These are phyloP conservation scores for Naumovozyma castellii DNA, from an alignment of 805 yeast genomes.

Conservation along the genomic window DNA sequence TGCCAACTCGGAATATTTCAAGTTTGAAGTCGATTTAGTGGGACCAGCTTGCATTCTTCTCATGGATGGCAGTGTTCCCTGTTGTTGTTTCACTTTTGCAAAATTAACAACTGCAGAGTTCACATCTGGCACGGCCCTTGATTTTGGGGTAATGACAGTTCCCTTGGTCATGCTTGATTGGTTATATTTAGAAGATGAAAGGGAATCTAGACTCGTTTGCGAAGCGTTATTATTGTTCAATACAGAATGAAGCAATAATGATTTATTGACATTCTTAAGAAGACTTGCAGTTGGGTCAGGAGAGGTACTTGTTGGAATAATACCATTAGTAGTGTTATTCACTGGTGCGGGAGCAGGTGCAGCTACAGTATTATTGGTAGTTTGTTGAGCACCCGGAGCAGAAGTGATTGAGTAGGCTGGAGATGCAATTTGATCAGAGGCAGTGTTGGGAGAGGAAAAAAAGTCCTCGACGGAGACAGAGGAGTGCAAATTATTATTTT, in stretches of 20 bases:
- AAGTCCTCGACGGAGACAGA: constrained; percentile 45
- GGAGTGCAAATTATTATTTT: constrained; percentile 12
- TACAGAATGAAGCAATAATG: constrained; percentile 18
- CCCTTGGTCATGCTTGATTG: constrained; percentile 9
- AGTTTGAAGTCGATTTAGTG: neutral
- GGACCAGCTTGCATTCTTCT: constrained; percentile 20
- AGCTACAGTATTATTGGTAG: neutral
- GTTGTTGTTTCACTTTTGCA: constrained; percentile 23
- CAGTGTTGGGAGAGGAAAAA: constrained; percentile 30
- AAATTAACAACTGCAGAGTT: constrained; percentile 24
- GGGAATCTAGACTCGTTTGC: constrained; percentile 12
- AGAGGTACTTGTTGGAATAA: neutral
- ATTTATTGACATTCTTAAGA: constrained; percentile 23
- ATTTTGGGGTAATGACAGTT: constrained; percentile 29
- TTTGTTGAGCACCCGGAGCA: neutral
- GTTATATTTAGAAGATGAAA: constrained; percentile 8
- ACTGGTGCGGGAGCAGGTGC: neutral
- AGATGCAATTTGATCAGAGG: neutral
- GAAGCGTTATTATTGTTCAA: constrained; percentile 11
- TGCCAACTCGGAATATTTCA: constrained; percentile 1
- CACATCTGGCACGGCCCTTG: constrained; percentile 27
- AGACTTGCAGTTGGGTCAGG: constrained; percentile 20
- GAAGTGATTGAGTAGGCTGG: neutral
- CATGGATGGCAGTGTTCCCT: constrained; percentile 26
- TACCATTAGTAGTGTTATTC: neutral